Percentiles rank a stretch among this genome's conserved stretches.
phyloP scores from a whole-genome alignment of 2,329 filamentous ascomycete species.

The Dichotomopilus funicola region DNA sequence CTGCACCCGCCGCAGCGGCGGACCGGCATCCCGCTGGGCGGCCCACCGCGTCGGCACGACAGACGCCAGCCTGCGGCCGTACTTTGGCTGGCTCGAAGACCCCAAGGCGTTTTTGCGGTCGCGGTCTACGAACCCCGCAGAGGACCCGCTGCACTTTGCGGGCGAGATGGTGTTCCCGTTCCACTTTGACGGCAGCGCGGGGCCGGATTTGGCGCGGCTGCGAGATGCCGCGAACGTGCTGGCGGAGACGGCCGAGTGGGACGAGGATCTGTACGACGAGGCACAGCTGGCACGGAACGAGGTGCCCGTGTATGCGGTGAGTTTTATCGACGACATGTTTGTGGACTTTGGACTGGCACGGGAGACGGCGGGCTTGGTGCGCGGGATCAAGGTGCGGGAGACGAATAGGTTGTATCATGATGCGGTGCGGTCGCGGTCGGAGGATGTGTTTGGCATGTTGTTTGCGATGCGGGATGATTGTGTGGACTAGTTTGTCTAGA shows the following conservation, averaged over 20 bases:
- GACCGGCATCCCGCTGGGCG: slow-evolving; percentile 8
- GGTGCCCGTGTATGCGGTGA: slow-evolving; percentile 80
- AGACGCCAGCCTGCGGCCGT: slow-evolving; percentile 12
- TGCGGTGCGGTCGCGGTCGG: slow-evolving; percentile 64
- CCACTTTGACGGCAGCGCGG: slow-evolving; percentile 64
- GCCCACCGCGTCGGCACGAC: slow-evolving; percentile 8
- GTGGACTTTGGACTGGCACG: slow-evolving; percentile 71
- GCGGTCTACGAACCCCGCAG: slow-evolving; percentile 18
- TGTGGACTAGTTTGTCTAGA: slow-evolving; percentile 39
- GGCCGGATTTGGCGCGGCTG: slow-evolving; percentile 65
- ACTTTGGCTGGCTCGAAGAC: slow-evolving; percentile 46
- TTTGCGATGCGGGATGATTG: slow-evolving; percentile 69
- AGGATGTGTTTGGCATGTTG: slow-evolving; percentile 69
- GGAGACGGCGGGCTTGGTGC: slow-evolving; percentile 68
- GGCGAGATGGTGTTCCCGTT: slow-evolving; percentile 90
- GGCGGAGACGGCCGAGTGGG: slow-evolving; percentile 64
- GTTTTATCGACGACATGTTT: slow-evolving; percentile 86
- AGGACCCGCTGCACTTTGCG: slow-evolving; percentile 64
- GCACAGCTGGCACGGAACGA: slow-evolving; percentile 67
- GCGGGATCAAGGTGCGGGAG: slow-evolving; percentile 70
- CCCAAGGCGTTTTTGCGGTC: slow-evolving; percentile 32
- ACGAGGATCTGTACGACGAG: slow-evolving; percentile 64
- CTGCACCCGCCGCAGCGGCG: slow-evolving; percentile 49
- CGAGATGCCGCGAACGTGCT: slow-evolving; percentile 63
- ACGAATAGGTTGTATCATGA: slow-evolving; percentile 88